phyloP scores from a whole-genome alignment of 2,329 filamentous ascomycete species.

The Fusarium scirpi region DNA sequence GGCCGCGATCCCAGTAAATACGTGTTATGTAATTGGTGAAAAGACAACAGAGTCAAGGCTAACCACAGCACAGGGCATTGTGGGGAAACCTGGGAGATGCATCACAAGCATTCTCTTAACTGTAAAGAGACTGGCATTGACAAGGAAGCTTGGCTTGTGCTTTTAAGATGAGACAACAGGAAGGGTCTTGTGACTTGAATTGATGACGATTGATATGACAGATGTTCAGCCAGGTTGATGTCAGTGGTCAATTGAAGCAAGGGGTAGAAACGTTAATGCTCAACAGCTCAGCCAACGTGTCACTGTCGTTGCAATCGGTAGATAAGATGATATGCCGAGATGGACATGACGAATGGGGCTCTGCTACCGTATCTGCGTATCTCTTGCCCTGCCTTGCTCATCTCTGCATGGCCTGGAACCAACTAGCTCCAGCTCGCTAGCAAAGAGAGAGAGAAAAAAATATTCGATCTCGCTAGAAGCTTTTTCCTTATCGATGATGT shows the following conservation, averaged over 20 bases:
- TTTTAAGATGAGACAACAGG: slow-evolving; percentile 4
- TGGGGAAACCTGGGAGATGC: slow-evolving; percentile 38
- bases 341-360: slow-evolving; percentile 35
- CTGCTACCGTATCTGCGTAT: slow-evolving; percentile 32
- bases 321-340: slow-evolving; percentile 38
- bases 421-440: not conserved
- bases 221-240: too few relatives aligned
- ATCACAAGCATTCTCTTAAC: slow-evolving; percentile 29
- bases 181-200: slow-evolving; percentile 24
- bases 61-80: slow-evolving; percentile 28
- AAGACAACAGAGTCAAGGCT: not conserved
- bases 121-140: slow-evolving; percentile 14
- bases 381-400: slow-evolving; percentile 4
- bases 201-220: slow-evolving; percentile 15
- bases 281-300: not conserved
- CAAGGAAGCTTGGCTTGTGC: slow-evolving; percentile 16
- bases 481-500: slow-evolving; percentile 31
- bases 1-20: slow-evolving; percentile 35
- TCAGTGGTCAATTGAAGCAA: not conserved
- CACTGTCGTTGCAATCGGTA: slow-evolving; percentile 16
- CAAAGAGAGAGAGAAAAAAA: not conserved
- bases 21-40: slow-evolving; percentile 40
- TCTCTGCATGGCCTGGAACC: slow-evolving; percentile 19
- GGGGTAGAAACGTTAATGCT: not conserved
- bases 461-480: slow-evolving; percentile 34